Conservation (phyloP, 1,284 basidiomycete species). For the Cutaneotrichosporon cutaneum region DNA sequence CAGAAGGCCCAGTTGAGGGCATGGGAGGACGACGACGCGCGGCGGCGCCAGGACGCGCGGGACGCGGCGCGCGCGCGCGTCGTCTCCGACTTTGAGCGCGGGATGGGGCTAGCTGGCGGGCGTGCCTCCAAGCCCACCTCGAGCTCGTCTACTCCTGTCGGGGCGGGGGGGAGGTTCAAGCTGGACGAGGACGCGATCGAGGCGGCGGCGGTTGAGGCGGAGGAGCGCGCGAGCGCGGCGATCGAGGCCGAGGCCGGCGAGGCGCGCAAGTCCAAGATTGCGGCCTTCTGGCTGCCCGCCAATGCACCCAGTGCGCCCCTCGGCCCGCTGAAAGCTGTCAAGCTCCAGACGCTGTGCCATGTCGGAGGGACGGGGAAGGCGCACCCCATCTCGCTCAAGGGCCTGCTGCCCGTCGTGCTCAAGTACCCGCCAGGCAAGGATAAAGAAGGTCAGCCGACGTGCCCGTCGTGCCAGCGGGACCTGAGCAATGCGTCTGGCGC, state of each 20-base stretch:
- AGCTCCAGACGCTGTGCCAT: constrained; percentile 80
- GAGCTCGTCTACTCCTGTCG: too few relatives aligned
- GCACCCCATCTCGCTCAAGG: constrained; percentile 64
- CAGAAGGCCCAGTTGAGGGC: constrained; percentile 73
- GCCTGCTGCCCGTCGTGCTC: constrained; percentile 72
- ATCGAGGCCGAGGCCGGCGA: constrained; percentile 80
- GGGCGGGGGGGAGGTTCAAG: constrained; percentile 58
- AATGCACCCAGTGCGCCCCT: constrained; percentile 72
- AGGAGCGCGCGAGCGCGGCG: constrained; percentile 73
- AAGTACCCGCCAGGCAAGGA: constrained; percentile 55
- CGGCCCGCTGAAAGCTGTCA: constrained; percentile 69
- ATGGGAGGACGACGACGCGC: constrained; percentile 71
- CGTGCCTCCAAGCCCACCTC: too few relatives aligned
- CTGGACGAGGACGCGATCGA: constrained; percentile 72
- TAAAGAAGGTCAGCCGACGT: constrained; percentile 60
- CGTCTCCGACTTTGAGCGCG: constrained; percentile 77
- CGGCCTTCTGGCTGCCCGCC: constrained; percentile 91
- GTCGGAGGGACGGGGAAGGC: constrained; percentile 62
- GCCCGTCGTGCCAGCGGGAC: constrained; percentile 82
- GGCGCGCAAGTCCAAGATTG: constrained; percentile 76
- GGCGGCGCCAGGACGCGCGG: constrained; percentile 64
- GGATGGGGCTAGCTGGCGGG: constrained; percentile 58
- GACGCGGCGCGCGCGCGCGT: constrained; percentile 79
- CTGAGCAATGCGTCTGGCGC: constrained; percentile 74
- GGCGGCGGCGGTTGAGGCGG: constrained; percentile 69